Percentiles rank a stretch among this genome's conserved stretches.
These are phyloP conservation scores for Cochlearia excelsa DNA, from an alignment of 345 rosid species.

Conservation along the genomic window DNA sequence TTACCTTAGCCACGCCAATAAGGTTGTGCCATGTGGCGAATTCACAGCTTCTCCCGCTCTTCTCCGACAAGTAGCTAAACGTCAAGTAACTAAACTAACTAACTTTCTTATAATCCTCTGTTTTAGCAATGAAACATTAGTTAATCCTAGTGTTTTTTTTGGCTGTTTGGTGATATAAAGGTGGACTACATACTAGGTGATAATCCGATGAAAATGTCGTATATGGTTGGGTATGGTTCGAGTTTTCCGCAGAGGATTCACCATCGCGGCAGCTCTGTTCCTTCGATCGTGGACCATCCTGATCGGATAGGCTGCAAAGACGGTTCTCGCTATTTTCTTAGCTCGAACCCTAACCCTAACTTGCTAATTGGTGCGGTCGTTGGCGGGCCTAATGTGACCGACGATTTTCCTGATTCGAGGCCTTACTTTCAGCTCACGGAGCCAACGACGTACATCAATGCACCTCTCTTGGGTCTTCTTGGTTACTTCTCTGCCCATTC, in stretches of 20 bases:
- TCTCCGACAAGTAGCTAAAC: conserved; percentile 58
- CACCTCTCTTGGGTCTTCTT: conserved; percentile 85
- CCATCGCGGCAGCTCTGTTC: conserved; percentile 86
- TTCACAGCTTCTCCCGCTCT: conserved; percentile 50
- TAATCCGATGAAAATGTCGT: conserved; percentile 72
- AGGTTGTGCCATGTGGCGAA: conserved; percentile 55
- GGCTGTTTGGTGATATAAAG: conserved; percentile 40
- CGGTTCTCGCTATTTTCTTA: conserved; percentile 59
- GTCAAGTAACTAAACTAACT: conserved; percentile 46
- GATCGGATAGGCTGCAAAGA: conserved; percentile 60
- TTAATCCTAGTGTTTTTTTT: neutral
- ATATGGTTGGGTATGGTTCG: conserved; percentile 85
- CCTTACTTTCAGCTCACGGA: conserved; percentile 77
- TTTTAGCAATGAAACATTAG: conserved; percentile 9
- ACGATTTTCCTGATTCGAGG: conserved; percentile 75
- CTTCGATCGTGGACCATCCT: conserved; percentile 65
- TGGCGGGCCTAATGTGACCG: conserved; percentile 85
- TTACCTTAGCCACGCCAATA: conserved; percentile 60
- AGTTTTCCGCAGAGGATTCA: conserved; percentile 75
- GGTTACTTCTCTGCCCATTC: conserved; percentile 68
- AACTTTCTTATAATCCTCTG: conserved; percentile 1
- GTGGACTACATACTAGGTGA: conserved; percentile 87
- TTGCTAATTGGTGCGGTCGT: conserved; percentile 73
- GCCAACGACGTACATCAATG: conserved; percentile 96
- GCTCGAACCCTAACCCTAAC: conserved; percentile 74